Evolutionary conservation across 2,329 filamentous ascomycete species (phyloP).

Genomic region (Chaetomium globosum): DNA sequence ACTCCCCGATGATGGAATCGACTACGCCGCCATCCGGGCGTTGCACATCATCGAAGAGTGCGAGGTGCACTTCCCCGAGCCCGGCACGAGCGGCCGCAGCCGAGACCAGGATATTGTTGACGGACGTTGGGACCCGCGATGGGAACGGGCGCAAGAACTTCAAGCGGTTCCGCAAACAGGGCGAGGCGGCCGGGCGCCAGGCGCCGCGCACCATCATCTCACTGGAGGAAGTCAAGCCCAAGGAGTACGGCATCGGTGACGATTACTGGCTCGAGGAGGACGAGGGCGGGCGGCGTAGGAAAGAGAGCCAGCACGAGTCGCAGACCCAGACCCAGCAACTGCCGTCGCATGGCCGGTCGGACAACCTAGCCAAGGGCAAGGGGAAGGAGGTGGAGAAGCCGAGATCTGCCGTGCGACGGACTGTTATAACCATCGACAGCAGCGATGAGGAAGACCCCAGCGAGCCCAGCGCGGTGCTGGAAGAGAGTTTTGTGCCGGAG

Average conservation of each 20-base stretch:
- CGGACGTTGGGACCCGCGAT: slow-evolving; percentile 77
- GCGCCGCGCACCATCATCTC: slow-evolving; percentile 64
- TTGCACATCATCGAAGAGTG: slow-evolving; percentile 79
- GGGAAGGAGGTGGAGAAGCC: slow-evolving; percentile 9
- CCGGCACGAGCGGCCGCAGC: slow-evolving; percentile 33
- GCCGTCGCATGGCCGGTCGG: slow-evolving; percentile 7
- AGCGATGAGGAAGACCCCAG: slow-evolving; percentile 42
- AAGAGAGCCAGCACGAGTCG: slow-evolving; percentile 29
- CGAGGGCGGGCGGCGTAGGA: slow-evolving; percentile 35
- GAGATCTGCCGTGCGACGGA: slow-evolving; percentile 25
- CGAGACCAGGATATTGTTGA: slow-evolving; percentile 57
- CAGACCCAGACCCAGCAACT: slow-evolving; percentile 28
- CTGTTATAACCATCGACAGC: slow-evolving; percentile 42
- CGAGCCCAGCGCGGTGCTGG: slow-evolving; percentile 24
- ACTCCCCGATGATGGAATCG: slow-evolving; percentile 63
- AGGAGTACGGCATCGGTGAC: slow-evolving; percentile 73
- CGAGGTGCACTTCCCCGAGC: slow-evolving; percentile 53
- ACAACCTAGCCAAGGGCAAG: slow-evolving; percentile 36
- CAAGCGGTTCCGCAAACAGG: slow-evolving; percentile 76
- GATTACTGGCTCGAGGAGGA: slow-evolving; percentile 72
- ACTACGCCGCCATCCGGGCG: slow-evolving; percentile 71
- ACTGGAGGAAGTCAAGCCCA: slow-evolving; percentile 70
- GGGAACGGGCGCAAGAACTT: slow-evolving; percentile 98
- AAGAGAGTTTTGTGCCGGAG: slow-evolving; percentile 31
- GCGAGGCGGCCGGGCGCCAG: slow-evolving; percentile 50